These are phyloP conservation scores for Suhomyces guaymorum DNA, from an alignment of 1,139 yeast species.

Conservation along the genomic window DNA sequence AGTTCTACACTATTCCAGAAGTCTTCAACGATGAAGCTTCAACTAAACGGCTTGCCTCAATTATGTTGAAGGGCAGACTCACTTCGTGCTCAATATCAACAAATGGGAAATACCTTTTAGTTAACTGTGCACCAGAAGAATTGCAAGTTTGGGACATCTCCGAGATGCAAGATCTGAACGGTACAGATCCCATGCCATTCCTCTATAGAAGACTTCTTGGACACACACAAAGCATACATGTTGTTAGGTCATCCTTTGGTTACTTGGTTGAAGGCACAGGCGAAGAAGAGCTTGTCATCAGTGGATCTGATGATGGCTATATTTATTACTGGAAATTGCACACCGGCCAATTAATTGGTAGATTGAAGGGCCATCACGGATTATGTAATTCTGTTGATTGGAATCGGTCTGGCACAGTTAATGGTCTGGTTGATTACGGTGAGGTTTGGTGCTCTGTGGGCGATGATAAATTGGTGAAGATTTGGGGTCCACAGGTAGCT, in stretches of 20 bases:
- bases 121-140: conserved; percentile 76
- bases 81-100: conserved; percentile 44
- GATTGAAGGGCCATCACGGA: conserved; percentile 61
- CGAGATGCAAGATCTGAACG: conserved; percentile 5
- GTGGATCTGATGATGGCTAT: conserved; percentile 84
- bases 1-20: conserved; percentile 50
- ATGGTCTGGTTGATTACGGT: conserved; percentile 36
- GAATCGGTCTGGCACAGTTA: conserved; percentile 45
- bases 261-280: conserved; percentile 38
- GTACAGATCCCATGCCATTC: conserved; percentile 24
- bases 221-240: conserved; percentile 66
- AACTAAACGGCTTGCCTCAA: conserved; percentile 36
- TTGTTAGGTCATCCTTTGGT: conserved; percentile 81
- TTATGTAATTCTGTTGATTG: conserved; percentile 78
- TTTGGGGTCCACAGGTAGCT: conserved; percentile 52
- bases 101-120: conserved; percentile 52
- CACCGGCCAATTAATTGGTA: conserved; percentile 67
- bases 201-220: conserved; percentile 68
- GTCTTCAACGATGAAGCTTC: conserved; percentile 35
- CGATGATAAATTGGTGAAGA: conserved; percentile 69
- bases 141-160: conserved; percentile 74
- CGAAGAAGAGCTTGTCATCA: conserved; percentile 67
- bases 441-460: conserved; percentile 79
- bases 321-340: conserved; percentile 80
- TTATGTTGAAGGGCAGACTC: conserved; percentile 38